Evolutionary conservation across 352 stramenopile genomes (phyloP).

Genomic region (Phytopythium aichiense): DNA sequence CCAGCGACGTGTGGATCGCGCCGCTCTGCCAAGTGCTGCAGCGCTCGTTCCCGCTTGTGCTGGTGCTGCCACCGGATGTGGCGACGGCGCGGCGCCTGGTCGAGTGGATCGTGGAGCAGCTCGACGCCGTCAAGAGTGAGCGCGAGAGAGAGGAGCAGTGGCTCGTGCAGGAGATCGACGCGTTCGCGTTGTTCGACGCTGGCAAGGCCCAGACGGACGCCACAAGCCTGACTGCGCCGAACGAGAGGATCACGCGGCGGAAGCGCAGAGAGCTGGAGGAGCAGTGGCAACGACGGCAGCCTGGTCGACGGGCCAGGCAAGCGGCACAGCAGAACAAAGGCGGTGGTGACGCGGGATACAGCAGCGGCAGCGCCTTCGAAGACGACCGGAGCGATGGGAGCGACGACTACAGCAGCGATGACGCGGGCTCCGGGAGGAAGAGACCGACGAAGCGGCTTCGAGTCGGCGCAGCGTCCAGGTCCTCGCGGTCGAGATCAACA

Average conservation of each 20-base stretch:
- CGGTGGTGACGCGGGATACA: neutral
- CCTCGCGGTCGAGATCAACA: neutral
- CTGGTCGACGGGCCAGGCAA: neutral
- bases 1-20: conserved; percentile 71
- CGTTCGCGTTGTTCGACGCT: conserved; percentile 27
- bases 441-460: neutral
- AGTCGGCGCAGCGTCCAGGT: neutral
- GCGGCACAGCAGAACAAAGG: neutral
- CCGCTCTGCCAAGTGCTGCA: conserved; percentile 64
- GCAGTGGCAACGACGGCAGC: neutral
- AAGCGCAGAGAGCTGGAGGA: neutral
- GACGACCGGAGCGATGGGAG: neutral
- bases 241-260: neutral
- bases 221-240: neutral
- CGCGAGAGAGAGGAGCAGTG: conserved; percentile 48
- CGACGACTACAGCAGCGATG: neutral
- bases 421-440: neutral
- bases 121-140: conserved; percentile 33
- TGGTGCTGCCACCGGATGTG: conserved; percentile 53
- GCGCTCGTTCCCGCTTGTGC: conserved; percentile 62
- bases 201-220: neutral
- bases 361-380: neutral
- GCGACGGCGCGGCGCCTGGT: conserved; percentile 48
- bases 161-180: conserved; percentile 46
- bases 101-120: conserved; percentile 57